Evolutionary conservation across 306 rosid genomes (phyloP), one percentile per base, ranked within the genome.

Genomic region (Prunus campanulata): DNA sequence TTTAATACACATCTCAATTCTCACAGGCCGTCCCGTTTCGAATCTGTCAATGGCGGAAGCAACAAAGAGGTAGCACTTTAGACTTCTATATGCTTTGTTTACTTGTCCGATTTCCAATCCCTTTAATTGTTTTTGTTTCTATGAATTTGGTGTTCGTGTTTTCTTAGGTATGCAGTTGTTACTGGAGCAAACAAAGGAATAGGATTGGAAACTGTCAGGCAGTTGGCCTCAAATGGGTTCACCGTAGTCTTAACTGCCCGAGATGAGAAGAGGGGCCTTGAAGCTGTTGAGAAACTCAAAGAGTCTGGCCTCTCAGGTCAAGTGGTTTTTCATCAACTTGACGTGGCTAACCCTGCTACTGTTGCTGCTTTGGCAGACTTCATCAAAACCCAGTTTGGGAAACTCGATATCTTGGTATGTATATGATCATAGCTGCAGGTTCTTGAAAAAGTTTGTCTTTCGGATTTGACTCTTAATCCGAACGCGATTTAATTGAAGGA

Each of bases 171-270:
- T 68, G 85, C 82, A 22, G 84, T 87, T 29, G 86, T 87, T 0
- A 87, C 90, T 1, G 83, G 83, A 1, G 73, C 77, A 64, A 78
- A 78, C 44, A 78, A 79, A 35, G 86, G 86, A 0, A 71, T 83
- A 20, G 86, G 86, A 35, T 66, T 79, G 14, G 72, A 46, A 42
- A 20, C 46, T 44, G 77, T 75, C 9, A 47, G 51, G 77, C 78
- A 73, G 29, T 70, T 84, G 77, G 84, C 82, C 10, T 73, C 79
- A 24, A 66, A 78, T 20, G 83, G 85, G 10, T 25, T 77, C 14
- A 68, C 16, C 0, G 79, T 70, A 5, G 71, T 81, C 2, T 54
- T 84, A 16, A 78, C 87, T 2, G 87, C 83, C 1, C 70, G 83
- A 48, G 75, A 69, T 59, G 75, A 69, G 22, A 74, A 74, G 48